A percentile compares a stretch with the other conserved stretches of the same genome.
Evolutionary conservation across 371 early-diverging fungal genomes (phyloP).

Genomic region (Syncephalastrum racemosum): DNA sequence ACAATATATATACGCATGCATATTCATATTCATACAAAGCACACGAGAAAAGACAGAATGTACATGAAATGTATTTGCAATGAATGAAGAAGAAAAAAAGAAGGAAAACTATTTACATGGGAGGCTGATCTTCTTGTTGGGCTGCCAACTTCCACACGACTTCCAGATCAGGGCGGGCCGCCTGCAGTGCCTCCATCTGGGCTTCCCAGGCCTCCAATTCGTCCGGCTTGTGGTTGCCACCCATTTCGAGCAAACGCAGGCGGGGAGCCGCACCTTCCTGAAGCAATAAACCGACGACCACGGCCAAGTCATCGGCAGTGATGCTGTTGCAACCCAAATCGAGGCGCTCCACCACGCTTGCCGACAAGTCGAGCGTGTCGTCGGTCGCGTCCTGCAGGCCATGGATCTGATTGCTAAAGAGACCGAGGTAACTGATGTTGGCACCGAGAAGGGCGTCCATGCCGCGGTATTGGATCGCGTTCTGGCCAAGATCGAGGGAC

Average conservation of each 20-base stretch:
- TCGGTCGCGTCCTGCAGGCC: constrained; percentile 42
- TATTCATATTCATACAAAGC: no score
- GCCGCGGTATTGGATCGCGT: constrained; percentile 42
- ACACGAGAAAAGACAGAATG: no score
- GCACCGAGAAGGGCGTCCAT: constrained; percentile 41
- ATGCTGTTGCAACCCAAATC: constrained; percentile 60
- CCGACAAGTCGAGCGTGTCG: constrained; percentile 27
- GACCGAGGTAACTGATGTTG: constrained; percentile 42
- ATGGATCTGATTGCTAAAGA: constrained; percentile 51
- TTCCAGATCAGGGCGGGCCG: constrained; percentile 31
- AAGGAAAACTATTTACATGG: not conserved
- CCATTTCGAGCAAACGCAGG: constrained; percentile 53
- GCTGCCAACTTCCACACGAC: constrained; percentile 32
- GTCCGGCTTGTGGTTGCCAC: constrained; percentile 54
- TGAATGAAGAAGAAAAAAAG: constrained; percentile 7
- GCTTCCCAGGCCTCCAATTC: constrained; percentile 51
- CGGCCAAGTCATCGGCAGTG: constrained; percentile 43
- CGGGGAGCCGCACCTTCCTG: constrained; percentile 41
- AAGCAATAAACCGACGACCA: constrained; percentile 44
- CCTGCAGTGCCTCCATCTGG: constrained; percentile 34
- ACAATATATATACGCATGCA: no score
- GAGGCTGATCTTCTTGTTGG: constrained; percentile 7
- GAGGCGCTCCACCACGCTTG: constrained; percentile 35
- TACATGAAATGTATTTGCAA: no score
- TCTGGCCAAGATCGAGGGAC: constrained; percentile 54